phyloP scores from a whole-genome alignment of 768 basidiomycete genomes.

The Phaeotremella skinneri region DNA sequence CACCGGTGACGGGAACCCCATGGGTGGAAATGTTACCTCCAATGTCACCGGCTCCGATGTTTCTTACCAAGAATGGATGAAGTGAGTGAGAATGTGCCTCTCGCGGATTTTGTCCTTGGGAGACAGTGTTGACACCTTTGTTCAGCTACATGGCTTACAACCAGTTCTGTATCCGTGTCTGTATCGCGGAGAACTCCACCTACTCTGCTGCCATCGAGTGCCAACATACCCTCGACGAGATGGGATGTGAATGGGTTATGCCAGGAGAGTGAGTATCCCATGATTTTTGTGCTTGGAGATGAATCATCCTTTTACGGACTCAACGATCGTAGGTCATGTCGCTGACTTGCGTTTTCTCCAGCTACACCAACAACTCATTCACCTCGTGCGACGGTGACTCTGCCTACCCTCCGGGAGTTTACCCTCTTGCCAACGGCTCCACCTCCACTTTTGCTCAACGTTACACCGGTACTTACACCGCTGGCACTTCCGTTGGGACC shows the following conservation, averaged over 20 bases:
- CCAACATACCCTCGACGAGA: slow-evolving; percentile 51
- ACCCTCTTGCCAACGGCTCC: slow-evolving; percentile 49
- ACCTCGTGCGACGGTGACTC: slow-evolving; percentile 56
- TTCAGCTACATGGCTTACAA: slow-evolving; percentile 54
- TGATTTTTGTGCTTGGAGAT: not conserved
- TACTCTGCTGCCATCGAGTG: slow-evolving; percentile 52
- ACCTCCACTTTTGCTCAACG: slow-evolving; percentile 52
- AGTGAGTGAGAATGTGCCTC: slow-evolving; percentile 24
- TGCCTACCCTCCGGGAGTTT: slow-evolving; percentile 54
- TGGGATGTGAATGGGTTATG: slow-evolving; percentile 52
- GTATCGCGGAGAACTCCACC: slow-evolving; percentile 54
- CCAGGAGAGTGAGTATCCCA: slow-evolving; percentile 51
- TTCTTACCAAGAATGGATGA: slow-evolving; percentile 56
- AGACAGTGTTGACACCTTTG: not conserved
- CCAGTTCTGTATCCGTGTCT: slow-evolving; percentile 56
- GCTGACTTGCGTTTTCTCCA: slow-evolving; percentile 8
- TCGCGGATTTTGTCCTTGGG: not conserved
- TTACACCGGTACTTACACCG: slow-evolving; percentile 52
- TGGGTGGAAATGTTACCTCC: slow-evolving; percentile 53
- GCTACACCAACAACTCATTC: slow-evolving; percentile 53
- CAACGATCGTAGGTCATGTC: not conserved
- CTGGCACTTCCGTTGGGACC: slow-evolving; percentile 25
- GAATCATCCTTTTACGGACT: slow-evolving; percentile 2
- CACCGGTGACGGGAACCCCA: slow-evolving; percentile 53
- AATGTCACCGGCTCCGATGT: slow-evolving; percentile 52